These are phyloP conservation scores for Albugo candida DNA, from an alignment of 352 stramenopile genomes.

Conservation along the genomic window DNA sequence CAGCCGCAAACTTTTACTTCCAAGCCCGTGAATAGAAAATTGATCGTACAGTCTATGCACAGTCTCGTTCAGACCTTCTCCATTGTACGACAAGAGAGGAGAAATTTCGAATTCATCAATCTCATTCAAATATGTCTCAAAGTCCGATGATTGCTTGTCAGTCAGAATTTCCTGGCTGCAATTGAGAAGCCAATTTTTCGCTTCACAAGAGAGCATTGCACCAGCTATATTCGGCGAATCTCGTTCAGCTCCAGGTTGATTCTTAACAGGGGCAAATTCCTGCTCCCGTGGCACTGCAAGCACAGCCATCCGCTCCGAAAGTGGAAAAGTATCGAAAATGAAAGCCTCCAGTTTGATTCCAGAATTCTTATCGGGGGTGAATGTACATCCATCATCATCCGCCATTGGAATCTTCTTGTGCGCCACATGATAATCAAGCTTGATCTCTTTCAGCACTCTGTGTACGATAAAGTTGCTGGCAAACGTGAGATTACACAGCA, in stretches of 20 bases:
- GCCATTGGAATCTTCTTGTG: slow-evolving; percentile 94
- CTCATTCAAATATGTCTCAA: slow-evolving; percentile 19
- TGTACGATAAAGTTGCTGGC: slow-evolving; percentile 59
- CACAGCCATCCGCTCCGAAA: slow-evolving; percentile 85
- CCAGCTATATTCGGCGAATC: slow-evolving; percentile 79
- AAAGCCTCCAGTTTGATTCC: slow-evolving; percentile 98
- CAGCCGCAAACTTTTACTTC: no score
- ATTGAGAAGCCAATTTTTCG: slow-evolving; percentile 32
- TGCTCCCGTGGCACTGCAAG: slow-evolving; percentile 82
- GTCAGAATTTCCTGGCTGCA: slow-evolving; percentile 10
- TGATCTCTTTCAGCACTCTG: slow-evolving; percentile 65
- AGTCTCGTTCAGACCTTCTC: slow-evolving; percentile 41
- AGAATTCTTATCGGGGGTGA: slow-evolving; percentile 73
- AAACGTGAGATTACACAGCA: background rate
- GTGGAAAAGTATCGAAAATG: slow-evolving; percentile 98
- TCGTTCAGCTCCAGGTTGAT: slow-evolving; percentile 38
- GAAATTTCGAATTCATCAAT: slow-evolving; percentile 52
- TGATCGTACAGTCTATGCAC: no score
- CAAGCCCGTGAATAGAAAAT: no score
- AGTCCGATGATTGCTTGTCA: slow-evolving; percentile 11
- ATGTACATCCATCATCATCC: slow-evolving; percentile 53
- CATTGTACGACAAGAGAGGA: slow-evolving; percentile 71
- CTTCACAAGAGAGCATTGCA: slow-evolving; percentile 44
- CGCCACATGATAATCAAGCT: slow-evolving; percentile 89
- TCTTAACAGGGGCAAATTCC: slow-evolving; percentile 89